Evolutionary conservation across 2,329 filamentous ascomycete species (phyloP), one percentile per base, ranked within the genome.

Genomic region (Neonectria magnoliae): DNA sequence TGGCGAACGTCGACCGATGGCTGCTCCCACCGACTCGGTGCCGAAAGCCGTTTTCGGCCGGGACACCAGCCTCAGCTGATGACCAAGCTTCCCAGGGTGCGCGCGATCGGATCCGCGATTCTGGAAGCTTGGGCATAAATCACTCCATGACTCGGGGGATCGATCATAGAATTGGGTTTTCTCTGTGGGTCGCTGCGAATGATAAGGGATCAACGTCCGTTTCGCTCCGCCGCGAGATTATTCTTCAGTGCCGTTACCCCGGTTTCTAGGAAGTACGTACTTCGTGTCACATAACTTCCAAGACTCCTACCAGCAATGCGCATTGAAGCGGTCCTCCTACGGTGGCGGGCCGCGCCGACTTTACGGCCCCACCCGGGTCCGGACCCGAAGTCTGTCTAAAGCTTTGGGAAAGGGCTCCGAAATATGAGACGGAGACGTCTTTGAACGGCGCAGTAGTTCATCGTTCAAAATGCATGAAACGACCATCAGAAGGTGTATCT

Each of bases 1-100:
- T 25, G 25, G 25, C 25, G 6, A 25, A 25, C 25, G 25, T 25
- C 25, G 25, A 5, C 25, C 25, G 25, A 61, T 48, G 16, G 11
- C 44, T 59, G 11, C 44, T 60, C 57, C 29, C 31, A 50, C 62
- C 64, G 52, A 16, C 18, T 64, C 53, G 71, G 66, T 59, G 61
- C 68, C 68, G 68, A 73, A 67, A 51, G 48, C 66, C 67, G 69
- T 45, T 62, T 60, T 65, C 59, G 66, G 71, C 71, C 63, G 66
- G 55, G 44, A 57, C 25, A 29, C 25, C 14, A 50, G 27, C 44
- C 33, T 2, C 56, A 31, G 22, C 29, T 59, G 29, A 18, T 61
- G 51, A 56, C 31, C 3, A 16, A 42, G 38, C 36, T 16, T 33
- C 31, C 10, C 13, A 25, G 53, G 41, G 41, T n/a, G 38, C 5